Evolutionary conservation across 176 grass and related monocot genomes (phyloP).

Genomic region (Aegilops bicornis): DNA sequence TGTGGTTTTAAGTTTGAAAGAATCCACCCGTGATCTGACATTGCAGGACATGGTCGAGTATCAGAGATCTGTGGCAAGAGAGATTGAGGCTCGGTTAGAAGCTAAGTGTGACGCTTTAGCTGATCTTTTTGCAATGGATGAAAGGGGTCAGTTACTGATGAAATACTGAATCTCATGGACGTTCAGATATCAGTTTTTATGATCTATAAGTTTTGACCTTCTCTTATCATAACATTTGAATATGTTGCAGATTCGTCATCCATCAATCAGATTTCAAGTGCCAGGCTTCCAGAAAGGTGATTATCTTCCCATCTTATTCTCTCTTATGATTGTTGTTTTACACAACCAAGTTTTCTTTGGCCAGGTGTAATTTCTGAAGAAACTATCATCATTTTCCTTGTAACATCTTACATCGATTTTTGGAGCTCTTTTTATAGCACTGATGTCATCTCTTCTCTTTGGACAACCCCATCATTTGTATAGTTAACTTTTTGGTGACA

Average conservation of each 20-base stretch:
- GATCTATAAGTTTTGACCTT: not conserved
- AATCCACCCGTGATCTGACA: constrained; percentile 15
- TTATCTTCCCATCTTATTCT: constrained; percentile 4
- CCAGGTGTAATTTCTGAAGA: not conserved
- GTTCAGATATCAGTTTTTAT: not conserved
- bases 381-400: not conserved
- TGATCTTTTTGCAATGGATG: constrained; percentile 82
- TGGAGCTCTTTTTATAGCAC: not conserved
- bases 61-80: constrained; percentile 72
- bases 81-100: constrained; percentile 92
- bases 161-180: constrained; percentile 18
- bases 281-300: constrained; percentile 92
- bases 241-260: constrained; percentile 68
- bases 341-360: not conserved
- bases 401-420: not conserved
- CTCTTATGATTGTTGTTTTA: constrained; percentile 13
- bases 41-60: constrained; percentile 84
- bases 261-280: constrained; percentile 80
- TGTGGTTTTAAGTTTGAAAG: not conserved
- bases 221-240: constrained; percentile 33
- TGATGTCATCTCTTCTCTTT: not conserved
- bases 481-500: not conserved
- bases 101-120: constrained; percentile 87
- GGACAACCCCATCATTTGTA: not conserved
- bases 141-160: constrained; percentile 64